Conservation (phyloP, 202 grass and related monocot genomes). For the Brachypodium distachyon region DNA sequence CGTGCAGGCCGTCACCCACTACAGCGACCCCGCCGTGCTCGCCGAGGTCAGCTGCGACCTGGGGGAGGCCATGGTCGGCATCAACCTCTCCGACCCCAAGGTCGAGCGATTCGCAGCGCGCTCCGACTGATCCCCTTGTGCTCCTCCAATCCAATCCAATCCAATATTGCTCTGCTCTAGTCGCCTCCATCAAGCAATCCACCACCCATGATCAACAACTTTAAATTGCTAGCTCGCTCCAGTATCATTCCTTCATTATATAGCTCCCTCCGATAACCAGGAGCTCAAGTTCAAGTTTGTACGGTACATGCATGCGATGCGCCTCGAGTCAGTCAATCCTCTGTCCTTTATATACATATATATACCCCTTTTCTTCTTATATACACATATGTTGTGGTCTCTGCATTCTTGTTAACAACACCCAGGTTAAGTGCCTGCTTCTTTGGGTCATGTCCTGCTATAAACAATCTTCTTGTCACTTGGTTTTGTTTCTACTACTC, state of each 20-base stretch:
- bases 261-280: background rate
- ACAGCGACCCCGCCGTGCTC: conserved; percentile 55
- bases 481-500: too few species aligned
- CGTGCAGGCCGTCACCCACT: conserved; percentile 84
- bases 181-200: background rate
- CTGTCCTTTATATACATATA: background rate
- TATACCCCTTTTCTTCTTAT: too few species aligned
- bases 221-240: background rate
- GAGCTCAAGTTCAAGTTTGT: too few species aligned
- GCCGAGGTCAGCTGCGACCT: conserved; percentile 43
- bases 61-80: conserved; percentile 53
- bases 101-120: conserved; percentile 57
- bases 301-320: background rate
- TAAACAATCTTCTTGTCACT: too few species aligned
- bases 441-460: too few species aligned
- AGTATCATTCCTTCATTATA: background rate
- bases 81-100: conserved; percentile 51
- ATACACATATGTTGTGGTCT: background rate
- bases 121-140: conserved; percentile 24
- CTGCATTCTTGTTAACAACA: background rate
- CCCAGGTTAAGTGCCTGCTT: background rate
- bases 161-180: too few species aligned
- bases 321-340: background rate
- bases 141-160: background rate
- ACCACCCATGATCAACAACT: background rate